A percentile compares a stretch with the other conserved stretches of the same genome.
These are phyloP conservation scores for Hypocreales sp. DNA, from an alignment of 2,329 filamentous ascomycete genomes.

Conservation along the genomic window DNA sequence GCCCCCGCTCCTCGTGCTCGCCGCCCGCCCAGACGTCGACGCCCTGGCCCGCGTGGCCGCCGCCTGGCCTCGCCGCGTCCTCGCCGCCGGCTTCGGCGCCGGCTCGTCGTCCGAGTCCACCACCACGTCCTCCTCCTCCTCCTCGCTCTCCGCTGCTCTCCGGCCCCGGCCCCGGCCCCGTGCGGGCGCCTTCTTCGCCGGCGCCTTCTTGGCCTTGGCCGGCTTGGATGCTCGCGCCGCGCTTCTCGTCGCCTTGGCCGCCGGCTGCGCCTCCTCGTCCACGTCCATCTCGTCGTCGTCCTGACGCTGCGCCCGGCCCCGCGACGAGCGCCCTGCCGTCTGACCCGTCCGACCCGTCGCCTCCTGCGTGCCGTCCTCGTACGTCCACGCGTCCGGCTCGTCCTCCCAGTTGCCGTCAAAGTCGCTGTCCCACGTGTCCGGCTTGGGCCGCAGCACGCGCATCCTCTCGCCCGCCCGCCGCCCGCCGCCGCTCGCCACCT, in stretches of 20 bases:
- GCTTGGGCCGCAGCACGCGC: slow-evolving; percentile 52
- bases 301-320: slow-evolving; percentile 6
- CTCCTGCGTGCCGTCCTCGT: slow-evolving; percentile 11
- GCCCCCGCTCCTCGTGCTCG: slow-evolving; percentile 5
- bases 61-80: slow-evolving; percentile 8
- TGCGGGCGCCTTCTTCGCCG: slow-evolving; percentile 29
- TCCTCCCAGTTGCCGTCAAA: slow-evolving; percentile 77
- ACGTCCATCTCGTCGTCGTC: slow-evolving; percentile 15
- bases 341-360: no score
- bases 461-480: slow-evolving; percentile 17
- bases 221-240: slow-evolving; percentile 9
- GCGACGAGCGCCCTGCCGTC: slow-evolving; percentile 5
- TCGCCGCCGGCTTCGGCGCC: slow-evolving; percentile 21
- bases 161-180: slow-evolving; percentile 21
- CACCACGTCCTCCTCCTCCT: slow-evolving; percentile 35
- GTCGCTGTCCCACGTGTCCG: slow-evolving; percentile 77
- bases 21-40: slow-evolving; percentile 4
- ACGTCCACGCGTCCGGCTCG: slow-evolving; percentile 43
- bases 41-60: slow-evolving; percentile 3
- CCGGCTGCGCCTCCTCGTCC: slow-evolving; percentile 8
- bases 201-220: slow-evolving; percentile 23
- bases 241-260: slow-evolving; percentile 13
- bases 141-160: slow-evolving; percentile 15
- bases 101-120: slow-evolving; percentile 37
- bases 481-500: slow-evolving; percentile 47